Evolutionary conservation across 2,329 filamentous ascomycete species (phyloP).

Genomic region (Fusarium liriodendri): DNA sequence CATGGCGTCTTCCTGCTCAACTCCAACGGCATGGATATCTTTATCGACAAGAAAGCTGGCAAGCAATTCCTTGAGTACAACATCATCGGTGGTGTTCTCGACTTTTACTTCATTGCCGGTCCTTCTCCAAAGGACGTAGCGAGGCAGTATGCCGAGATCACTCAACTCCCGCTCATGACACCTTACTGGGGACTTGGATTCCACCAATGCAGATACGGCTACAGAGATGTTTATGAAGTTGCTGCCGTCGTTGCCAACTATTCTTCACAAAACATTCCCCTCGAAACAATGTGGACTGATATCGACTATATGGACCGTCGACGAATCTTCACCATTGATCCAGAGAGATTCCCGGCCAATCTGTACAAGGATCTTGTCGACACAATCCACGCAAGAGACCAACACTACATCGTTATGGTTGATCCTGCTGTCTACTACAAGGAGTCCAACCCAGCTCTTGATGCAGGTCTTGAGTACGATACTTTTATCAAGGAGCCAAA

Average conservation of each 20-base stretch:
- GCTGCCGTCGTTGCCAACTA: slow-evolving; percentile 77
- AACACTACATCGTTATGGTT: slow-evolving; percentile 83
- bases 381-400: slow-evolving; percentile 73
- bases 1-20: slow-evolving; percentile 78
- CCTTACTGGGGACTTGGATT: slow-evolving; percentile 73
- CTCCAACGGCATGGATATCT: slow-evolving; percentile 82
- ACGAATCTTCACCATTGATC: slow-evolving; percentile 69
- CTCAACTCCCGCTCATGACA: slow-evolving; percentile 69
- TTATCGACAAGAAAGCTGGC: slow-evolving; percentile 70
- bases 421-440: slow-evolving; percentile 74
- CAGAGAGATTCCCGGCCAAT: slow-evolving; percentile 69
- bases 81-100: slow-evolving; percentile 79
- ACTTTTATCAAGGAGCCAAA: slow-evolving; percentile 63
- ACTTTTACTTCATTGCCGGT: slow-evolving; percentile 75
- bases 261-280: slow-evolving; percentile 70
- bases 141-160: slow-evolving; percentile 68
- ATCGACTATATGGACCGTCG: slow-evolving; percentile 53
- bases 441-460: slow-evolving; percentile 48
- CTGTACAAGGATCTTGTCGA: slow-evolving; percentile 74
- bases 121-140: slow-evolving; percentile 68
- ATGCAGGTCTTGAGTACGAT: slow-evolving; percentile 56
- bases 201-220: slow-evolving; percentile 74
- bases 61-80: slow-evolving; percentile 84
- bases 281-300: slow-evolving; percentile 66
- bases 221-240: slow-evolving; percentile 72